A percentile compares a stretch with the other conserved stretches of the same genome.
phyloP scores from a whole-genome alignment of 306 rosid genomes.

The Cercis canadensis region DNA sequence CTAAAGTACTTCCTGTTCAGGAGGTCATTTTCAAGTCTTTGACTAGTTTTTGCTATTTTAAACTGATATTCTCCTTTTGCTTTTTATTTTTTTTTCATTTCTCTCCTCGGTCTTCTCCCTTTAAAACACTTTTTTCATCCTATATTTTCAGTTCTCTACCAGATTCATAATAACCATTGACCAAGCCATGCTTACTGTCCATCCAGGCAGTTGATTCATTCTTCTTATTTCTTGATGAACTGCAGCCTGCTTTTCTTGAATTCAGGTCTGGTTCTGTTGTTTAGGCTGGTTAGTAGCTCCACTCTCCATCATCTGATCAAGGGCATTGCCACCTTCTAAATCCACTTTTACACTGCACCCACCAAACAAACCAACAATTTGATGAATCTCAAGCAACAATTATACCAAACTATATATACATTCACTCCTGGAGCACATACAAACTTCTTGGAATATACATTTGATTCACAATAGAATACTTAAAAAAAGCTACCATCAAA shows the following conservation, averaged over 20 bases:
- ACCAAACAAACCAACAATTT: conserved; percentile 28
- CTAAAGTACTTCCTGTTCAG: not conserved
- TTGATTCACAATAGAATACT: not conserved
- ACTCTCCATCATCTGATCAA: conserved; percentile 52
- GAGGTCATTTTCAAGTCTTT: no score
- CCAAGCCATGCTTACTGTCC: conserved; percentile 41
- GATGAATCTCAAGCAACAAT: conserved; percentile 13
- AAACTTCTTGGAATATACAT: not conserved
- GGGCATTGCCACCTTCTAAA: conserved; percentile 30
- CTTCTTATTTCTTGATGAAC: conserved; percentile 67
- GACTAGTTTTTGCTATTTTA: no score
- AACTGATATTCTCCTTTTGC: not conserved
- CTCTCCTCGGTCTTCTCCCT: no score
- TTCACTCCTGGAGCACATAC: not conserved
- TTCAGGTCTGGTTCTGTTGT: conserved; percentile 48
- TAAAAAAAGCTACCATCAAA: not conserved
- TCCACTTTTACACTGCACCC: conserved; percentile 32
- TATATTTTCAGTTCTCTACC: not conserved
- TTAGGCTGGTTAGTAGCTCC: conserved; percentile 43
- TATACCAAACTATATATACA: not conserved
- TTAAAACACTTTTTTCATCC: not conserved
- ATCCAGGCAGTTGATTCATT: conserved; percentile 64
- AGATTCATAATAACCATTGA: not conserved
- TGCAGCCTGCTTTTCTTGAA: conserved; percentile 58
- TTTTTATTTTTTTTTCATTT: no score